phyloP scores from a whole-genome alignment of 768 basidiomycete genomes.

The Mrakia frigida region DNA sequence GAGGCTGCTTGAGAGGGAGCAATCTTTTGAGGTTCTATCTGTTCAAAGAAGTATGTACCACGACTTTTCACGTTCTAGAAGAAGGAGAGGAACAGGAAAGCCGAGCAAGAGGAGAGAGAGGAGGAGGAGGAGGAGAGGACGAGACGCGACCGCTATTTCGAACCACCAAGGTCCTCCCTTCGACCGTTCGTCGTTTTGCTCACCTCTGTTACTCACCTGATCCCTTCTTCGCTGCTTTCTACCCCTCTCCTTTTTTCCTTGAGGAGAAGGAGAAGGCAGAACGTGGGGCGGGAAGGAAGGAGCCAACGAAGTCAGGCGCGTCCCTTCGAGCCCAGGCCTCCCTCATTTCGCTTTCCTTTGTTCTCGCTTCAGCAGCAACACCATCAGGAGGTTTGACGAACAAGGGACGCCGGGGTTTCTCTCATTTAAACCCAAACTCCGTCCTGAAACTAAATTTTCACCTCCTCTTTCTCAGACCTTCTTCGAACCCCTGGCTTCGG shows the following conservation, averaged over 20 bases:
- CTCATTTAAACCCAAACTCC: not conserved
- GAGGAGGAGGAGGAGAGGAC: not conserved
- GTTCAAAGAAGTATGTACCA: too few relatives aligned
- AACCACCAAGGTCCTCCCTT: not conserved
- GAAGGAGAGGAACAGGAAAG: too few relatives aligned
- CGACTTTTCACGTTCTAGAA: too few relatives aligned
- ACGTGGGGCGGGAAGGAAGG: not conserved
- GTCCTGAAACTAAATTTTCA: not conserved
- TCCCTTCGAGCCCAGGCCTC: not conserved
- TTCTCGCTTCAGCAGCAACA: not conserved
- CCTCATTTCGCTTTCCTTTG: not conserved
- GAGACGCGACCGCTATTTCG: not conserved
- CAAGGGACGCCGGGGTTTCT: not conserved
- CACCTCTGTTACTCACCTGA: not conserved
- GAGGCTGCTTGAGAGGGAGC: too few relatives aligned
- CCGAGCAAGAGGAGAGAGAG: not conserved
- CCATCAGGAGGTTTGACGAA: not conserved
- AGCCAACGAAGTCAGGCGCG: not conserved
- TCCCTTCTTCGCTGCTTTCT: not conserved
- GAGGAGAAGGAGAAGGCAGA: not conserved
- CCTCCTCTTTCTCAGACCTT: not conserved
- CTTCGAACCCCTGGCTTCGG: too few relatives aligned
- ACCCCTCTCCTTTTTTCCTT: not conserved
- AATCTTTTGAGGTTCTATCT: too few relatives aligned
- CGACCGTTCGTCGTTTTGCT: not conserved